These are phyloP conservation scores for Paratinospora sagittata DNA, from an alignment of 164 flowering plant species.

Conservation along the genomic window DNA sequence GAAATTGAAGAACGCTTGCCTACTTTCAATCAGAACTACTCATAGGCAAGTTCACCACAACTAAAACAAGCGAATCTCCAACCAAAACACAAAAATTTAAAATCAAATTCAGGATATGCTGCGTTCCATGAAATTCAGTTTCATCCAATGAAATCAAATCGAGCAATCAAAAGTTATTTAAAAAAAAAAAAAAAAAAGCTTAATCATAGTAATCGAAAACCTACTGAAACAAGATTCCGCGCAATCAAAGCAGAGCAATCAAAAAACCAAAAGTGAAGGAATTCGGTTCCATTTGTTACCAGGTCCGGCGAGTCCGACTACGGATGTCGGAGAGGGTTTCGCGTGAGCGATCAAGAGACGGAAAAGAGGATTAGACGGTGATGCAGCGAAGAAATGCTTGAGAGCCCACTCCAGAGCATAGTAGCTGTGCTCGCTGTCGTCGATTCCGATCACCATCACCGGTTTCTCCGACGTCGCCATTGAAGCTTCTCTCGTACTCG, in stretches of 20 bases:
- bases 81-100: not conserved
- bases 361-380: slow-evolving; percentile 35
- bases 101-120: not conserved
- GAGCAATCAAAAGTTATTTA: no score
- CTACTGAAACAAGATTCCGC: no score
- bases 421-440: slow-evolving; percentile 64
- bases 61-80: not conserved
- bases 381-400: slow-evolving; percentile 47
- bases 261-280: not conserved
- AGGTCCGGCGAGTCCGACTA: slow-evolving; percentile 59
- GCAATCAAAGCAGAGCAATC: not conserved
- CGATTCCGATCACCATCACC: slow-evolving; percentile 68
- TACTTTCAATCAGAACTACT: not conserved
- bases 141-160: no score
- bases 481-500: not conserved
- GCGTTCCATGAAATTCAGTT: no score
- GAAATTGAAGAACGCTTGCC: not conserved
- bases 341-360: slow-evolving; percentile 66
- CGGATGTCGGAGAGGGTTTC: slow-evolving; percentile 47
- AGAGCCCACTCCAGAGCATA: slow-evolving; percentile 80
- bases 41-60: not conserved
- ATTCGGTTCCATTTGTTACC: slow-evolving; percentile 27
- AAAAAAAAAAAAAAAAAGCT: no score
- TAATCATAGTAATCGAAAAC: no score
- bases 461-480: slow-evolving; percentile 41